phyloP scores from a whole-genome alignment of 1,284 basidiomycete genomes.

The Abortiporus biennis region DNA sequence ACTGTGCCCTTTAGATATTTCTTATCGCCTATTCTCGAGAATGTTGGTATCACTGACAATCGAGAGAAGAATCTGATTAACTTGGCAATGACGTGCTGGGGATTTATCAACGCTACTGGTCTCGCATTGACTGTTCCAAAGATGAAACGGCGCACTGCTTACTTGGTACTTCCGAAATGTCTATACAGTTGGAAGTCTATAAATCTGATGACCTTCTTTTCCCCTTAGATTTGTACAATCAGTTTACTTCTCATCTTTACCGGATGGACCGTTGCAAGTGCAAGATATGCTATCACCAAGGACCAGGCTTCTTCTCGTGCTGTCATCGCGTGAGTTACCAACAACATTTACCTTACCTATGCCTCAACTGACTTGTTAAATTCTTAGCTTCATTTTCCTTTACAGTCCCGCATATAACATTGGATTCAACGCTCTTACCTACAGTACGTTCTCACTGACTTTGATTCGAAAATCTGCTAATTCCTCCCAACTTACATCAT shows the following conservation, averaged over 20 bases:
- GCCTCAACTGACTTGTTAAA: not conserved
- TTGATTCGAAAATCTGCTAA: not conserved
- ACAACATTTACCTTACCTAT: not conserved
- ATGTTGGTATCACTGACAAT: conserved; percentile 65
- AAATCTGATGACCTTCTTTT: too few species aligned
- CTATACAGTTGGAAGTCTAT: too few species aligned
- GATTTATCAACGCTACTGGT: conserved; percentile 43
- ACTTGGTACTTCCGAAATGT: conserved; percentile 29
- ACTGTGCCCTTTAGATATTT: conserved; percentile 45
- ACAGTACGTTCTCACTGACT: conserved; percentile 31
- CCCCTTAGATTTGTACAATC: conserved; percentile 34
- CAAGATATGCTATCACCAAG: conserved; percentile 34
- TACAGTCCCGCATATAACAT: conserved; percentile 65
- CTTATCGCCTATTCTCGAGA: conserved; percentile 63
- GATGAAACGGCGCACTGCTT: conserved; percentile 42
- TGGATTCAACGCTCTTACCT: conserved; percentile 56
- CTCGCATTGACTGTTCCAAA: conserved; percentile 42
- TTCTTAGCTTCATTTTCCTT: conserved; percentile 56
- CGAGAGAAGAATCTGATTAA: conserved; percentile 49
- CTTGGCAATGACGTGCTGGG: conserved; percentile 47
- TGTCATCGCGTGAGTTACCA: conserved; percentile 36
- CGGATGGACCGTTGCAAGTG: conserved; percentile 48
- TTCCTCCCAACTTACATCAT: conserved; percentile 1
- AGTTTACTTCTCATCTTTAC: conserved; percentile 45
- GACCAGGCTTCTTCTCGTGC: conserved; percentile 40